Evolutionary conservation across 2,329 filamentous ascomycete genomes (phyloP).

Genomic region (Diaporthe sp.): DNA sequence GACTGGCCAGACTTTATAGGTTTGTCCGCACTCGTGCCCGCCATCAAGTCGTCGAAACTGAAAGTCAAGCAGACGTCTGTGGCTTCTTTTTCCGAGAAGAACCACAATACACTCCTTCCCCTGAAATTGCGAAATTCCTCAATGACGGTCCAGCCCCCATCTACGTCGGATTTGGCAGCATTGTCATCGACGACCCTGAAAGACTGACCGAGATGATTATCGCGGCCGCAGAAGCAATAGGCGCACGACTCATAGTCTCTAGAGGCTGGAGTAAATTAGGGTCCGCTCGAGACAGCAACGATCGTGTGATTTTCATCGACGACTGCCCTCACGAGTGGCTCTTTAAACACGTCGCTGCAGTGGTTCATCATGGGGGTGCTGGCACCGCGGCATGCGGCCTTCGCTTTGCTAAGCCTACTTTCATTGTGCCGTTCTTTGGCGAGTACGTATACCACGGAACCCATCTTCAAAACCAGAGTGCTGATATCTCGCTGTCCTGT

Average conservation of each 20-base stretch:
- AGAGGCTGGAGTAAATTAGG: conserved; percentile 76
- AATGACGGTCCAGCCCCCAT: conserved; percentile 66
- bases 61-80: conserved; percentile 55
- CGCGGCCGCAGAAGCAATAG: conserved; percentile 67
- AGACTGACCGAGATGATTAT: conserved; percentile 70
- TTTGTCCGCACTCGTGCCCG: background rate
- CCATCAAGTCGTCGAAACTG: background rate
- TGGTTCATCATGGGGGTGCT: conserved; percentile 75
- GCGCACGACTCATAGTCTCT: conserved; percentile 71
- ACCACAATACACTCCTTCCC: conserved; percentile 65
- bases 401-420: background rate
- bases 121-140: conserved; percentile 67
- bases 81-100: conserved; percentile 73
- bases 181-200: conserved; percentile 73
- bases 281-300: conserved; percentile 42
- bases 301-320: conserved; percentile 67
- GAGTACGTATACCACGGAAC: background rate
- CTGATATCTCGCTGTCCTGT: background rate
- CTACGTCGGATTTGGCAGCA: conserved; percentile 77
- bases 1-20: conserved; percentile 13
- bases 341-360: conserved; percentile 68
- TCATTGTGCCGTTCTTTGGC: background rate
- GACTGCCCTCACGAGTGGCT: conserved; percentile 77
- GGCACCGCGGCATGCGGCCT: conserved; percentile 49
- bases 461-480: fast-evolving